Evolutionary conservation across 306 rosid species (phyloP).

Genomic region (Cucumis melo): DNA sequence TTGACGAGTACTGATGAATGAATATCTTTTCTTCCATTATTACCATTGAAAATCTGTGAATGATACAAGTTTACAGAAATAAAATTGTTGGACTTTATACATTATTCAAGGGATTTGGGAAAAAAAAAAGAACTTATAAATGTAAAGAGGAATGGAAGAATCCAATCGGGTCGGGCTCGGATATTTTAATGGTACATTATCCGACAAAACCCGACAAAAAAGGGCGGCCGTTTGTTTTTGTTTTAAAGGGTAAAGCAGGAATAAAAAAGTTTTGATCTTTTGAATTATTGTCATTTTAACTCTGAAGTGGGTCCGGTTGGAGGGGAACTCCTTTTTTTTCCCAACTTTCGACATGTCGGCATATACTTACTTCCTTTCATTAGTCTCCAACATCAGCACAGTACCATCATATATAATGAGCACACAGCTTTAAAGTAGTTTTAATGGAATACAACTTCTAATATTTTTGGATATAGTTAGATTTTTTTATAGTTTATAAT

Average conservation of each 20-base stretch:
- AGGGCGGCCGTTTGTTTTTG: neutral
- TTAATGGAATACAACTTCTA: too few species aligned
- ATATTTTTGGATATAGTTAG: too few species aligned
- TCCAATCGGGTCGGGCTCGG: neutral
- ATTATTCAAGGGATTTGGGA: neutral
- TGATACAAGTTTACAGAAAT: neutral
- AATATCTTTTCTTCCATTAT: too few species aligned
- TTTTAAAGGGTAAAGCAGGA: neutral
- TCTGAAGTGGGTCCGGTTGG: neutral
- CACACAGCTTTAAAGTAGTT: too few species aligned
- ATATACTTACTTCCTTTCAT: neutral
- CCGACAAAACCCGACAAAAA: neutral
- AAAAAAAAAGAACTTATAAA: neutral
- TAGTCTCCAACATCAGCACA: too few species aligned
- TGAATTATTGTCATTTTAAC: neutral
- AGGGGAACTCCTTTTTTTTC: neutral
- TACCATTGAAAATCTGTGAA: neutral
- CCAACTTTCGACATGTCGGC: neutral
- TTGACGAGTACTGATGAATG: too few species aligned
- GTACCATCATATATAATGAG: too few species aligned
- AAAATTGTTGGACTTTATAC: neutral
- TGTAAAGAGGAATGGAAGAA: neutral
- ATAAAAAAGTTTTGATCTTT: neutral
- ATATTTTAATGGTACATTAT: neutral
- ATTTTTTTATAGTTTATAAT: too few species aligned